phyloP scores from a whole-genome alignment of 129 eudicot species.

The Tagetes erecta region DNA sequence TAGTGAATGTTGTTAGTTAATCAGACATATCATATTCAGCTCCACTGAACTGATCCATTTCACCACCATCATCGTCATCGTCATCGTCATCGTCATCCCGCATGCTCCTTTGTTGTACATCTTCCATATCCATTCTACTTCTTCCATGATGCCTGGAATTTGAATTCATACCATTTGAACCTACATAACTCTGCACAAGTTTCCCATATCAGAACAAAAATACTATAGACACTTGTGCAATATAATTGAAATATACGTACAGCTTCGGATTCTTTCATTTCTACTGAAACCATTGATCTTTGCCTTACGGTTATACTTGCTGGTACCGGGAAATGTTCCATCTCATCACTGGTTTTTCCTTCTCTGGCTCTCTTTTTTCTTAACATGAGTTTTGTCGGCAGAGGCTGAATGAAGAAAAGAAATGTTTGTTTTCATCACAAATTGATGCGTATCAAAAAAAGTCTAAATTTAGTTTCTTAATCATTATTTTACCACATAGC shows the following conservation, averaged over 20 bases:
- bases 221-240: neutral
- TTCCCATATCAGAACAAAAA: neutral
- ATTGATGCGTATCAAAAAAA: neutral
- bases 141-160: slow-evolving; percentile 33
- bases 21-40: slow-evolving; percentile 72
- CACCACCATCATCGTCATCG: slow-evolving; percentile 47
- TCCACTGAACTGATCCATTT: slow-evolving; percentile 70
- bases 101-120: slow-evolving; percentile 28
- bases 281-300: slow-evolving; percentile 51
- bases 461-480: neutral
- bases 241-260: slow-evolving; percentile 23
- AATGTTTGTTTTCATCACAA: neutral
- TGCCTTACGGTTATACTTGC: slow-evolving; percentile 66
- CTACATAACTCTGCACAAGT: slow-evolving; percentile 43
- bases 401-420: slow-evolving; percentile 43
- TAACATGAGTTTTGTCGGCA: slow-evolving; percentile 77
- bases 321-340: slow-evolving; percentile 86
- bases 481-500: slow-evolving; percentile 49
- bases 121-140: slow-evolving; percentile 41
- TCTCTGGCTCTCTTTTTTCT: slow-evolving; percentile 88
- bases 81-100: neutral
- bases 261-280: slow-evolving; percentile 53
- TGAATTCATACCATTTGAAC: slow-evolving; percentile 39
- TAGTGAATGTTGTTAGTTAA: slow-evolving; percentile 16
- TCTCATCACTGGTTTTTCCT: slow-evolving; percentile 75